Conservation (phyloP, 106 monocot genomes). For the Acanthochlamys bracteata region DNA sequence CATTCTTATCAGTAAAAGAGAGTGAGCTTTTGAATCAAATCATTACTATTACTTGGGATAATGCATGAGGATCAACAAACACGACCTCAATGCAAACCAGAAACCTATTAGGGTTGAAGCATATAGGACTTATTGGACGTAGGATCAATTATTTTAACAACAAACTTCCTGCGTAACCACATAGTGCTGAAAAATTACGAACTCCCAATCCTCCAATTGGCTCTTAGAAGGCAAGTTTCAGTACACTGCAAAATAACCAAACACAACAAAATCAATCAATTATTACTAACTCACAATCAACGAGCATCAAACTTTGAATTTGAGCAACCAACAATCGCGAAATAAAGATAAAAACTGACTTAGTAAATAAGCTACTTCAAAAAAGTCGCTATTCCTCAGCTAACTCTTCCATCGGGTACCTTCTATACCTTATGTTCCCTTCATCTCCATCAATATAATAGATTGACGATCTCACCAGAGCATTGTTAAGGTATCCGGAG, state of each 20-base stretch:
- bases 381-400: conserved; percentile 73
- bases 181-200: conserved; percentile 87
- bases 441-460: conserved; percentile 96
- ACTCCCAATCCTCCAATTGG: conserved; percentile 87
- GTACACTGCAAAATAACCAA: conserved; percentile 52
- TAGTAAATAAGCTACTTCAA: conserved; percentile 20
- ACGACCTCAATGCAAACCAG: too few species aligned
- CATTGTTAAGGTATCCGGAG: conserved; percentile 94
- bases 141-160: too few species aligned
- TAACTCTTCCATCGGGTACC: conserved; percentile 97
- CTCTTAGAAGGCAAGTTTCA: conserved; percentile 76
- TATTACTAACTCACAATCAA: neutral
- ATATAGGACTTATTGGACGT: too few species aligned
- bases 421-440: conserved; percentile 89
- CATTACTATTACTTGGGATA: too few species aligned
- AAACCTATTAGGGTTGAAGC: too few species aligned
- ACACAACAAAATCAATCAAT: neutral
- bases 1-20: too few species aligned
- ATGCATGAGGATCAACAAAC: too few species aligned
- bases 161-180: conserved; percentile 65
- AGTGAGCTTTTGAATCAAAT: too few species aligned
- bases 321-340: too few species aligned
- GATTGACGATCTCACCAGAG: conserved; percentile 80
- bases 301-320: conserved; percentile 5
- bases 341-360: too few species aligned